A percentile compares a stretch with the other conserved stretches of the same genome.
These are phyloP conservation scores for Cladophialophora psammophila DNA, from an alignment of 2,329 filamentous ascomycete genomes.

Conservation along the genomic window DNA sequence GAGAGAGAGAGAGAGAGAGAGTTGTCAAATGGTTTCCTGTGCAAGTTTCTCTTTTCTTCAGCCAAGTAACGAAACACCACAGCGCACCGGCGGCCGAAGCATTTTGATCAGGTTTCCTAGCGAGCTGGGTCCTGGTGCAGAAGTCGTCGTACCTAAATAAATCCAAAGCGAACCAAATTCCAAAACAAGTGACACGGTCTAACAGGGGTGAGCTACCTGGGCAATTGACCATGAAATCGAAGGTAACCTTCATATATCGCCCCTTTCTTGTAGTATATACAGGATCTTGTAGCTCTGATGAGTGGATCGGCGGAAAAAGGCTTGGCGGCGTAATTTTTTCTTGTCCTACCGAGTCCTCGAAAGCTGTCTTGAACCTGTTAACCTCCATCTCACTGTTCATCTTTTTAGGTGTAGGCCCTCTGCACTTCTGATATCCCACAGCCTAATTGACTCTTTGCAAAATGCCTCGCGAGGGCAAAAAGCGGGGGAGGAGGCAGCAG, in stretches of 20 bases:
- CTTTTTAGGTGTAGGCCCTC: not conserved
- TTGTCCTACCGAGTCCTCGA: not conserved
- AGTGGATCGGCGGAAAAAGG: conserved; percentile 4
- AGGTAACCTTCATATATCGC: not conserved
- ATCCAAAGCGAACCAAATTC: too few species aligned
- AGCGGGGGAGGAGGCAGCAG: conserved; percentile 55
- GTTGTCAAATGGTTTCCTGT: not conserved
- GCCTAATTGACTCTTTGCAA: not conserved
- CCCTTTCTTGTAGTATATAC: not conserved
- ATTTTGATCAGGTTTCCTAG: not conserved
- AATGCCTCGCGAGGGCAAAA: conserved; percentile 58
- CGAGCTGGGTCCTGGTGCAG: not conserved
- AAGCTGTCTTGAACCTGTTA: not conserved
- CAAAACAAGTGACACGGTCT: too few species aligned
- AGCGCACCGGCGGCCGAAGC: not conserved
- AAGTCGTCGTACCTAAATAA: too few species aligned
- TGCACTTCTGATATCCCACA: too few species aligned
- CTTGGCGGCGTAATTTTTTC: conserved; percentile 14
- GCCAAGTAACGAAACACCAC: not conserved
- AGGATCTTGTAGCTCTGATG: conserved; percentile 12
- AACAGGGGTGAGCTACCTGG: too few species aligned
- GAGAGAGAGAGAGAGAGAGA: not conserved
- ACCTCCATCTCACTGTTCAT: not conserved
- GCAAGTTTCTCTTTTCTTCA: not conserved
- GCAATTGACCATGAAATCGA: too few species aligned